Evolutionary conservation across 1,139 yeast species (phyloP), one percentile per base, ranked within the genome.

Genomic region (Magnusiomyces sp.): DNA sequence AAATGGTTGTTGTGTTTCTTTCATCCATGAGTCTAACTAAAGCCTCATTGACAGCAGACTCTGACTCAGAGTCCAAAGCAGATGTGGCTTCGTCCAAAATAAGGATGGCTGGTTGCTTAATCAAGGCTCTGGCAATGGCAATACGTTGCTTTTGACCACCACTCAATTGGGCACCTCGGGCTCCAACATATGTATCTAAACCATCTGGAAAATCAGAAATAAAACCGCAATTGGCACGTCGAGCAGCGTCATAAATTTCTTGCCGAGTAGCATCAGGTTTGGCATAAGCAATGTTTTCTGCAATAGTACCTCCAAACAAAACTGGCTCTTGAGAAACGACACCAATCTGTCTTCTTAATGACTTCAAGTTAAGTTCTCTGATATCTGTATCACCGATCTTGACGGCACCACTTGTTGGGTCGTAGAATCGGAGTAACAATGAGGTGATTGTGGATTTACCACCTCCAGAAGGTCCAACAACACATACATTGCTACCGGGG

Each of bases 401-500:
- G 43, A 90, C 81, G 38, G 67, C 60, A 6, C 97, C 97, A 0
- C 67, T 59, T 0, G 70, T 62, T 2, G 95, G 95, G 59, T 87
- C 89, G 63, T 92, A 92, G 64, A 86, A 88, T 49, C 96, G 71
- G 53, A 89, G 68, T 50, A 92, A 65, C 50, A 92, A 69, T 32
- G 92, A 86, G 1, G 95, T 80, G 38, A 92, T 81, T 0, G 97
- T 90, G 1, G 96, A 87, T 66, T 92, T 92, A 33, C 97, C 98
- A 55, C 94, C 81, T 16, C 98, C 97, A 2, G 95, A 85, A 3
- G 97, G 97, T 0, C 97, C 98, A 13, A 90, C 97, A 57, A 92
- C 80, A 65, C 97, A 90, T 13, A 90, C 88, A 59, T 88, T 88
- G 49, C 92, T 84, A 1, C 97, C 97, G 16, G 87, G 77, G 40